A percentile compares a stretch with the other conserved stretches of the same genome.
phyloP scores from a whole-genome alignment of 305 asterid species.

The Plantago lanceolata region DNA sequence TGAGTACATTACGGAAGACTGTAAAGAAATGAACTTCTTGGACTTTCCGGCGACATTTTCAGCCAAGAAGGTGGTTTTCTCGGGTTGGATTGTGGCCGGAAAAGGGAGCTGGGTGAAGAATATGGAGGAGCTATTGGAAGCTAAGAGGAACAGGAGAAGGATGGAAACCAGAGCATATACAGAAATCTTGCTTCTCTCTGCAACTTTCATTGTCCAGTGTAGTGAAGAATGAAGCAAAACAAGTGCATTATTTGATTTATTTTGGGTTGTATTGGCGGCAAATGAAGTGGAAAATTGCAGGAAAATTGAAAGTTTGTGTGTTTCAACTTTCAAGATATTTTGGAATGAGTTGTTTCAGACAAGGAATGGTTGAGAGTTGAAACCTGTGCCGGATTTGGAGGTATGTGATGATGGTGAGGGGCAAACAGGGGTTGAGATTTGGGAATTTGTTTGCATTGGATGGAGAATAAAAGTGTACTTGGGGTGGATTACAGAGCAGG shows the following conservation, averaged over 20 bases:
- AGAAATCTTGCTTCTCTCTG: conserved; percentile 36
- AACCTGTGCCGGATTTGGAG: conserved; percentile 22
- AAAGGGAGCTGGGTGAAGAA: conserved; percentile 52
- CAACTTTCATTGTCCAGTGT: conserved; percentile 29
- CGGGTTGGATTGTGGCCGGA: conserved; percentile 35
- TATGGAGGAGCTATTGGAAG: conserved; percentile 51
- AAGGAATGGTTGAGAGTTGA: conserved; percentile 21
- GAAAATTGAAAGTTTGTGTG: conserved; percentile 26
- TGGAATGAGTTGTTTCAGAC: conserved; percentile 13
- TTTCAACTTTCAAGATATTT: conserved; percentile 20
- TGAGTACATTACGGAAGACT: conserved; percentile 28
- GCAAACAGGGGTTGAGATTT: not conserved
- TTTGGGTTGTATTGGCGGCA: conserved; percentile 32
- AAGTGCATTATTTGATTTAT: conserved; percentile 17
- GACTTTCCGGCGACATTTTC: conserved; percentile 43
- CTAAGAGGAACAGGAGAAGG: conserved; percentile 50
- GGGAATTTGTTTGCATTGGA: conserved; percentile 13
- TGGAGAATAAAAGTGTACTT: conserved; percentile 2
- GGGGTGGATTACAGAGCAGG: not conserved
- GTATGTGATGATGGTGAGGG: conserved; percentile 1
- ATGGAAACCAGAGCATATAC: conserved; percentile 47
- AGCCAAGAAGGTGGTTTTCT: conserved; percentile 32
- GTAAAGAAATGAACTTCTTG: conserved; percentile 32
- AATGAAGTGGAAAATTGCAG: conserved; percentile 25
- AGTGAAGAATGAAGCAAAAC: conserved; percentile 8